A percentile compares a stretch with the other conserved stretches of the same genome.
phyloP scores from a whole-genome alignment of 495 filamentous ascomycete genomes.

The Hypoxylon trugodes region DNA sequence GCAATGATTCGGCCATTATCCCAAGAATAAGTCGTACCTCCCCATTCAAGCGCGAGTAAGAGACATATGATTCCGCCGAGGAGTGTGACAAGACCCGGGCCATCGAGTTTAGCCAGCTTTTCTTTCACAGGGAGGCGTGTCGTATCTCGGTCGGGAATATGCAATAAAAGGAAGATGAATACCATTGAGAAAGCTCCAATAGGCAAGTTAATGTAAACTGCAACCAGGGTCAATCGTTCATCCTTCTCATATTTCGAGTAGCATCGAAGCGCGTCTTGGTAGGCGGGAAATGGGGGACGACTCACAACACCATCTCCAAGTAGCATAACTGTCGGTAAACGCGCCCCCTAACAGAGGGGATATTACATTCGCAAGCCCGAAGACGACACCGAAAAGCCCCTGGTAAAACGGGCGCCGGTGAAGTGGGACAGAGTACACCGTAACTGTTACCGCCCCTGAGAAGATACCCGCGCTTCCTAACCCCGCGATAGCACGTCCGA shows the following conservation, averaged over 20 bases:
- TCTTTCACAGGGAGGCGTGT: slow-evolving; percentile 38
- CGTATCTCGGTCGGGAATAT: slow-evolving; percentile 43
- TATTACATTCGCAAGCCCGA: slow-evolving; percentile 52
- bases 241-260: too few relatives aligned
- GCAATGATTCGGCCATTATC: slow-evolving; percentile 54
- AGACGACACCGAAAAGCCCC: slow-evolving; percentile 54
- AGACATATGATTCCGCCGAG: slow-evolving; percentile 50
- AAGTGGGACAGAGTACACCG: slow-evolving; percentile 54
- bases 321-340: slow-evolving; percentile 54
- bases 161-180: slow-evolving; percentile 65
- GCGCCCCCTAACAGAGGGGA: slow-evolving; percentile 59
- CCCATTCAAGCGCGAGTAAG: slow-evolving; percentile 59
- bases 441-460: slow-evolving; percentile 50
- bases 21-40: slow-evolving; percentile 56
- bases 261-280: too few relatives aligned
- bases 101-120: slow-evolving; percentile 22
- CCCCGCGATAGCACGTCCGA: slow-evolving; percentile 65
- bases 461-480: slow-evolving; percentile 56
- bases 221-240: background rate
- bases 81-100: slow-evolving; percentile 33
- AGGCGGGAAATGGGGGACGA: too few relatives aligned
- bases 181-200: slow-evolving; percentile 46
- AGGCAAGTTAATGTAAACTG: slow-evolving; percentile 38
- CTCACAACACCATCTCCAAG: slow-evolving; percentile 65
- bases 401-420: slow-evolving; percentile 55